phyloP scores from a whole-genome alignment of 2,329 filamentous ascomycete species.

The Eutypa lata region DNA sequence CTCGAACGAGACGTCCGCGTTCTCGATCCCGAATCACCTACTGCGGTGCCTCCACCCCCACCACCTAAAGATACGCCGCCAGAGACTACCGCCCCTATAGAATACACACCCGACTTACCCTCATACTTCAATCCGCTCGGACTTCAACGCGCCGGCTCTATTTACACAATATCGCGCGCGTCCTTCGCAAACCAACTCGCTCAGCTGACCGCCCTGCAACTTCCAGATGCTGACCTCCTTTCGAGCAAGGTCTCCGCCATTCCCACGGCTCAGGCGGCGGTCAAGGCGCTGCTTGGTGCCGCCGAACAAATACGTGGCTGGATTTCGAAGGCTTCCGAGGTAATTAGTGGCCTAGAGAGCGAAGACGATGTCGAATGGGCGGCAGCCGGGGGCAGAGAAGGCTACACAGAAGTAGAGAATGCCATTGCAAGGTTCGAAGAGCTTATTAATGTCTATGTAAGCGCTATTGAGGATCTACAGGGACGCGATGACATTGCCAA shows the following conservation, averaged over 20 bases:
- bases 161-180: conserved; percentile 87
- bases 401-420: conserved; percentile 67
- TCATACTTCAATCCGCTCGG: conserved; percentile 67
- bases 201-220: conserved; percentile 83
- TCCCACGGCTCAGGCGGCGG: conserved; percentile 78
- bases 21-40: conserved; percentile 31
- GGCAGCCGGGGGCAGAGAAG: conserved; percentile 78
- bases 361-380: conserved; percentile 99
- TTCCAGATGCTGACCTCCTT: conserved; percentile 81
- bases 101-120: conserved; percentile 49
- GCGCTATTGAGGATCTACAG: conserved; percentile 90
- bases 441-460: conserved; percentile 87
- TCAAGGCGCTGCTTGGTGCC: conserved; percentile 78
- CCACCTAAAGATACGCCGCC: conserved; percentile 53
- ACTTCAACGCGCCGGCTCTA: conserved; percentile 72
- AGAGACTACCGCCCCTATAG: conserved; percentile 32
- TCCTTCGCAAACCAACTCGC: conserved; percentile 93
- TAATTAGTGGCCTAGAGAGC: conserved; percentile 83
- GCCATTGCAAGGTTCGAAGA: conserved; percentile 83
- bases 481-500: conserved; percentile 69
- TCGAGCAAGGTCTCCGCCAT: conserved; percentile 82
- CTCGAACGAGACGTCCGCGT: conserved; percentile 47
- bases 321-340: conserved; percentile 89
- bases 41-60: conserved; percentile 37
- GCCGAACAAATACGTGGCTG: conserved; percentile 91